phyloP scores from a whole-genome alignment of 176 grass and related monocot species.

The Eragrostis nindensis region DNA sequence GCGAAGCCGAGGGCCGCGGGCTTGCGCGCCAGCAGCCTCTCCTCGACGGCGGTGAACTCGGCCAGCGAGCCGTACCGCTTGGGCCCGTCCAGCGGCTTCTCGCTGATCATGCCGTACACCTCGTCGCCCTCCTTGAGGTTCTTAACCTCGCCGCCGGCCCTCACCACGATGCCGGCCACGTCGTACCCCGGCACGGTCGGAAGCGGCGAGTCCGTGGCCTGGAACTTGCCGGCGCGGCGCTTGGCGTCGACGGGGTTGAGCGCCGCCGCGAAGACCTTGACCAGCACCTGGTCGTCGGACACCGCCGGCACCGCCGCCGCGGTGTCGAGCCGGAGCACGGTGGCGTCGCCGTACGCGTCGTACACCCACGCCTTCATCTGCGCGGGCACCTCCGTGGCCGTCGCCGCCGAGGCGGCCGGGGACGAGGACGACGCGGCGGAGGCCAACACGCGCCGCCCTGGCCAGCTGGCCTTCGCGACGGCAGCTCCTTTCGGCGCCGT shows the following conservation, averaged over 20 bases:
- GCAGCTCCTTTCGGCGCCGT: too few relatives aligned
- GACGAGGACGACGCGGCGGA: slow-evolving; percentile 13
- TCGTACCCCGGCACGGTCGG: slow-evolving; percentile 97
- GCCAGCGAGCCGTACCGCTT: slow-evolving; percentile 90
- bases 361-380: slow-evolving; percentile 90
- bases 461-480: too few relatives aligned
- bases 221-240: slow-evolving; percentile 83
- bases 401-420: not conserved
- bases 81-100: slow-evolving; percentile 79
- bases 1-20: slow-evolving; percentile 75
- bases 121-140: slow-evolving; percentile 76
- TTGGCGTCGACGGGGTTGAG: slow-evolving; percentile 92
- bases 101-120: slow-evolving; percentile 92
- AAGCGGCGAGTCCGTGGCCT: slow-evolving; percentile 83
- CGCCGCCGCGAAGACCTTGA: slow-evolving; percentile 71
- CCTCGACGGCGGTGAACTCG: slow-evolving; percentile 85
- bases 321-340: slow-evolving; percentile 61
- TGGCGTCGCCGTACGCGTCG: slow-evolving; percentile 75
- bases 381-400: slow-evolving; percentile 34
- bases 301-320: slow-evolving; percentile 59
- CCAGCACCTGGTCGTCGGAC: slow-evolving; percentile 77
- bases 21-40: slow-evolving; percentile 80
- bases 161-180: slow-evolving; percentile 74
- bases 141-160: slow-evolving; percentile 75
- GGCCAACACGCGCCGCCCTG: slow-evolving; percentile 21